Evolutionary conservation across 2,329 filamentous ascomycete genomes (phyloP), one percentile per base, ranked within the genome.

Genomic region (Nemania diffusa): DNA sequence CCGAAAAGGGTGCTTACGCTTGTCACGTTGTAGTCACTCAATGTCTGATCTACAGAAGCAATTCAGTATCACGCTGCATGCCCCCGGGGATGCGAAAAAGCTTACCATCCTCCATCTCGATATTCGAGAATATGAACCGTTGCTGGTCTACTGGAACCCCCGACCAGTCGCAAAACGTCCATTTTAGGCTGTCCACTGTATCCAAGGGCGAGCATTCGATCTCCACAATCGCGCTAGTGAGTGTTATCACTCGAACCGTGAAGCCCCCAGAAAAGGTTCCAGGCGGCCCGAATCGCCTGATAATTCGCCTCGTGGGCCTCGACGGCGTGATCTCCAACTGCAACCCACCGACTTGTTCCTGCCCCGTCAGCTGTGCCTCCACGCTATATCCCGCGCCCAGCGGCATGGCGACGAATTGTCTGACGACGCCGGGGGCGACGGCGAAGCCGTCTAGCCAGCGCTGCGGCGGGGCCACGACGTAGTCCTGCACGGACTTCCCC

Each of bases 371-470:
- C 69, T 85, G 83, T 1, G 77, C 76, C 70, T 85, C 83, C 7
- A 85, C 77, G 0, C 80, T 79, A 60, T 83, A 82, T 0, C 82
- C 81, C 15, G 73, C 74, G 0, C 79, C 79, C 27, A 79, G 68
- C 0, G 81, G 80, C 78, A 83, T 82, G 1, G 83, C 82, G 2
- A 85, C 81, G 65, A 86, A 85, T 65, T 86, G 84, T 9, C 80
- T 77, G 4, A 85, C 80, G 0, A 73, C 72, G 9, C 81, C 80
- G 26, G 79, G 71, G 0, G 72, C 64, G 11, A 70, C 70, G 0
- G 76, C 79, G 27, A 82, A 77, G 1, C 81, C 81, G 67, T 83
- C 81, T 0, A 84, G 72, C 81, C 79, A 82, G 3, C 29, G 62
- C 64, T 83, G 81, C 0, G 65, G 15, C 2, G 80, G 80, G 0